Percentiles rank a stretch among this genome's conserved stretches.
These are phyloP conservation scores for Paxillus involutus DNA, from an alignment of 768 basidiomycete genomes.

Conservation along the genomic window DNA sequence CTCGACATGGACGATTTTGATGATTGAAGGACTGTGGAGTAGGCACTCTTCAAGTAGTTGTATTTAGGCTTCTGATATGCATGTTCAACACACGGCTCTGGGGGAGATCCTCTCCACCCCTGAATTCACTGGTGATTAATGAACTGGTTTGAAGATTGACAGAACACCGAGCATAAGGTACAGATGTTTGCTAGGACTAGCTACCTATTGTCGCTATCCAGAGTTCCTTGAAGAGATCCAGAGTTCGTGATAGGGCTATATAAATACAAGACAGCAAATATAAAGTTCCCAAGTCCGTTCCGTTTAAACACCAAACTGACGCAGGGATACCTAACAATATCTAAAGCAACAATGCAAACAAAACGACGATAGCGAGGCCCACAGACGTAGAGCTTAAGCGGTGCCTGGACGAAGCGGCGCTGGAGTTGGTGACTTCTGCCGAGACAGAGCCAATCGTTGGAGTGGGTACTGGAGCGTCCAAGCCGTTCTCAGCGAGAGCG, in stretches of 20 bases:
- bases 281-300: not conserved
- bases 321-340: no score
- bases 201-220: not conserved
- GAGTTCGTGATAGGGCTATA: not conserved
- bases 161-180: no score
- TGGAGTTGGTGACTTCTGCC: conserved; percentile 40
- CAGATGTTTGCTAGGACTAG: not conserved
- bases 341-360: not conserved
- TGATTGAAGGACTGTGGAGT: conserved; percentile 6
- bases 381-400: not conserved
- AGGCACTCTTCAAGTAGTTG: not conserved
- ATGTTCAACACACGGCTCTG: no score
- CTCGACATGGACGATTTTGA: conserved; percentile 29
- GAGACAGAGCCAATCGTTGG: conserved; percentile 57
- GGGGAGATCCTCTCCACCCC: no score
- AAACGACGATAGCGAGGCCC: not conserved
- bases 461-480: conserved; percentile 42
- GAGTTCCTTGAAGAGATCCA: not conserved
- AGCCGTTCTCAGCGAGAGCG: conserved; percentile 26
- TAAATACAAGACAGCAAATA: not conserved
- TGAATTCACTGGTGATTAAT: no score
- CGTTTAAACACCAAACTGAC: not conserved
- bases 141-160: no score
- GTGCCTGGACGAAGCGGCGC: conserved; percentile 2
- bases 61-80: no score